Evolutionary conservation across 352 stramenopile genomes (phyloP), one percentile per base, ranked within the genome.

Genomic region (Pythium aphanidermatum): DNA sequence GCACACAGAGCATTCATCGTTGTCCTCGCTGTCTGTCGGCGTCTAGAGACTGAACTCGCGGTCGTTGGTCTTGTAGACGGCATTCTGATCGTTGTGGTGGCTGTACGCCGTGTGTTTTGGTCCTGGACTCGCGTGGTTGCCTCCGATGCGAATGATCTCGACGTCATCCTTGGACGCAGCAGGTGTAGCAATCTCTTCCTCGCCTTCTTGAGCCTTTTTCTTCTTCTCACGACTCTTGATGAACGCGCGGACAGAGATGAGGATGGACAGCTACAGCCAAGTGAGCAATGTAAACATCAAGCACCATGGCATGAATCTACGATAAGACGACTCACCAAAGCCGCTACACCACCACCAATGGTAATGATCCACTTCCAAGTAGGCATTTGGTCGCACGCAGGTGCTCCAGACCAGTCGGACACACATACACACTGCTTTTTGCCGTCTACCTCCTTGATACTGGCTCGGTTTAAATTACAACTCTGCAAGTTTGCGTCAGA

Each of bases 401-500:
- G 63, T 2, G 58, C 53, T 19, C 58, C 58, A 12, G 55, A 38
- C 55, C 60, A 72, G 31, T 72, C 63, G 14, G 51, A 57, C 30
- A 61, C 52, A 36, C 63, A 72, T 4, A 68, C 57, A 27, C 63
- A 72, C 20, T 55, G 39, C 35, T 59, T 46, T 27, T 51, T 52
- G 21, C 50, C 69, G 20, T 82, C 57, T 2, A 71, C 55, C 4
- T 43, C 51, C 26, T 70, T 64, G 27, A 79, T 45, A 16, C 54
- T 70, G 0, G 70, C 76, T 28, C 76, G 69, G 44, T 76, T 74
- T 0, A 55, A 39, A 31, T 86, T 86, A 48, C 76, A 88, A 27
- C 49, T 68, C 19, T 42, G 41, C 13, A 75, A 19, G 12, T 65
- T 66, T 10, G 52, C 35, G 19, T 60, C 50, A 5, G 39, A 34